Base-by-base conservation (phyloP, 208 protist genomes). In the Balamuthia mandrillaris region DNA sequence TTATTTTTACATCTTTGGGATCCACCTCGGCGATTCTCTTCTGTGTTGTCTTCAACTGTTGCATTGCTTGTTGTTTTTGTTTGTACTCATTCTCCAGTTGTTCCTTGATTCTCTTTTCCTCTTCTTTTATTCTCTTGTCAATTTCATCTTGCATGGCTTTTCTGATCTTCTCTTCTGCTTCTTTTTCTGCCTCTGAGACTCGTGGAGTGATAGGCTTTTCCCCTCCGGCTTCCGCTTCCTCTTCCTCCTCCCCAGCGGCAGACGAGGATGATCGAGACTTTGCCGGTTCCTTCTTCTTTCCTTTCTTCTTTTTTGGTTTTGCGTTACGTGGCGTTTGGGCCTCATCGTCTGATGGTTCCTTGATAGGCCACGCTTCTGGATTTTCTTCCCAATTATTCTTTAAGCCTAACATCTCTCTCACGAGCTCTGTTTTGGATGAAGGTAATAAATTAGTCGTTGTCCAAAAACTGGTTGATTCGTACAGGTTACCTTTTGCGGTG, bases 1-100 rank as follows among this genome's bases (percentile, higher is more conserved):
- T 42, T 33, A 60, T 79, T 12, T 60, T 49, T 16, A 79, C 70
- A 21, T 79, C 47, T 49, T 79, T 79, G 70, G 70, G 70, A n/a
- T 79, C 70, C 18, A 79, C 60, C 47, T 79, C 70, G 29, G 70
- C 70, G 16, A 79, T 42, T 14, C 52, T 49, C 47, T 79, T 79
- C 70, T 79, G 47, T 35, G 21, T 31, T 4, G 21, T 27, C 70
- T 79, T 54, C 47, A 79, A 58, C 31, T 79, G 70, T 24, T 79
- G 41, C 45, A 79, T 52, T 27, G 60, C 47, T 33, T n/a, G n/a
- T n/a, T n/a, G n/a, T n/a, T n/a, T n/a, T n/a, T n/a, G n/a, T 79
- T 49, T 18, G 3, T 60, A 18, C 70, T 42, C 70, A 79, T 79
- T 31, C 24, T 79, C 45, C 45, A 60, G 47, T 51, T 79, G 70